A percentile compares a stretch with the other conserved stretches of the same genome.
phyloP scores from a whole-genome alignment of 371 early-diverging fungal species.

The Mortierella sp. region DNA sequence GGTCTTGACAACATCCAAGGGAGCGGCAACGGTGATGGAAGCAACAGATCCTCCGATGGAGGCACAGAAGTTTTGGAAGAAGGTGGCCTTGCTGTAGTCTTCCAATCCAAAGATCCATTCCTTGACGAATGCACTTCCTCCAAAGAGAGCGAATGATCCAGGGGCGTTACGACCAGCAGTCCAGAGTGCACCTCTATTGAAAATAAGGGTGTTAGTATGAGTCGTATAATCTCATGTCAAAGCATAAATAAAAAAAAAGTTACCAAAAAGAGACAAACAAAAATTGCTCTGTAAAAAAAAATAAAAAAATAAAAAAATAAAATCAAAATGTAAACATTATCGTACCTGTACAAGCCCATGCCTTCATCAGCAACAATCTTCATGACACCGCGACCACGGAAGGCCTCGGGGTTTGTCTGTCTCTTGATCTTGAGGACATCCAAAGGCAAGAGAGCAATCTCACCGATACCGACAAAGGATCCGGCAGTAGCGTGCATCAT shows the following conservation, averaged over 20 bases:
- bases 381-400: conserved; percentile 88
- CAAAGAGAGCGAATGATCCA: conserved; percentile 97
- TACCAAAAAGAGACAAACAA: conserved; percentile 1
- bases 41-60: conserved; percentile 97
- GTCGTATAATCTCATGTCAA: background rate
- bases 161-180: conserved; percentile 98
- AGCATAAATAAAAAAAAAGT: background rate
- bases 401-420: conserved; percentile 94
- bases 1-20: conserved; percentile 98
- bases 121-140: conserved; percentile 95
- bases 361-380: conserved; percentile 91
- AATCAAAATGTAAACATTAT: background rate
- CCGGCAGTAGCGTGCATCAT: conserved; percentile 98
- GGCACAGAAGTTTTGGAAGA: conserved; percentile 96
- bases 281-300: background rate
- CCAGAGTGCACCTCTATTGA: conserved; percentile 91
- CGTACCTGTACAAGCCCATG: conserved; percentile 89
- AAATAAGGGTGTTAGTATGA: background rate
- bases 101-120: conserved; percentile 89
- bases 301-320: conserved; percentile 1
- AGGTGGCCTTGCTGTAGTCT: conserved; percentile 95
- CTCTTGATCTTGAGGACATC: conserved; percentile 98
- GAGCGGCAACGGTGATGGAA: conserved; percentile 95
- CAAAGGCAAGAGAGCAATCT: conserved; percentile 94
- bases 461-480: conserved; percentile 96